Conservation (phyloP, 2,329 filamentous ascomycete genomes). For the Aspergillus hortae region DNA sequence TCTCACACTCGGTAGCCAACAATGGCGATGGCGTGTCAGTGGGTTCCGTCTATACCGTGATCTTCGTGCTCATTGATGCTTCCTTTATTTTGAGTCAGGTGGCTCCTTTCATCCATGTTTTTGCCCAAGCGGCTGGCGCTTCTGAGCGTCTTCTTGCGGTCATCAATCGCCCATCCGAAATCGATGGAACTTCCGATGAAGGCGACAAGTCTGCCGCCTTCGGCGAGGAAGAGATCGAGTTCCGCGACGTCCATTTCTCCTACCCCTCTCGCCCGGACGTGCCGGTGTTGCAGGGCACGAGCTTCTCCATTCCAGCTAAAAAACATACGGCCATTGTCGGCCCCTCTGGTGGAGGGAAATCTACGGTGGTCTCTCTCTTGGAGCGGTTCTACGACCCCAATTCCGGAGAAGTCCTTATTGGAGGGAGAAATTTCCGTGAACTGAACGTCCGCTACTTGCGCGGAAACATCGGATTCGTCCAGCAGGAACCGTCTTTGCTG, state of each 20-base stretch:
- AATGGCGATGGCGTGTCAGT: slow-evolving; percentile 23
- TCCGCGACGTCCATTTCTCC: slow-evolving; percentile 33
- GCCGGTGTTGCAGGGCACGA: slow-evolving; percentile 30
- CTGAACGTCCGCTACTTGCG: slow-evolving; percentile 35
- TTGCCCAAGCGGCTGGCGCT: slow-evolving; percentile 47
- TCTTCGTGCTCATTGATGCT: slow-evolving; percentile 37
- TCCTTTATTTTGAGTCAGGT: slow-evolving; percentile 37
- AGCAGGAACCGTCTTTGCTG: slow-evolving; percentile 51
- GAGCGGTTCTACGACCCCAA: slow-evolving; percentile 37
- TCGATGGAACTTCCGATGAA: slow-evolving; percentile 38
- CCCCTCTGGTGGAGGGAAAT: slow-evolving; percentile 52
- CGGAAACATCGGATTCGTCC: slow-evolving; percentile 41
- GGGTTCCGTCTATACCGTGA: slow-evolving; percentile 35
- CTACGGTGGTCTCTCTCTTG: slow-evolving; percentile 40
- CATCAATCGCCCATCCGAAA: slow-evolving; percentile 51
- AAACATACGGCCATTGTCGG: slow-evolving; percentile 46
- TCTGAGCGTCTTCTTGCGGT: slow-evolving; percentile 58
- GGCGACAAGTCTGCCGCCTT: slow-evolving; percentile 22
- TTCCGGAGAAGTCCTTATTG: slow-evolving; percentile 30
- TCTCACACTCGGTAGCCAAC: slow-evolving; percentile 35
- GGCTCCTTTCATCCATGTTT: slow-evolving; percentile 43
- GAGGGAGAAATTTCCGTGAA: slow-evolving; percentile 23
- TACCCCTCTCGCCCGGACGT: slow-evolving; percentile 38
- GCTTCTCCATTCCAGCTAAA: slow-evolving; percentile 29
- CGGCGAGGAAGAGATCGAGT: slow-evolving; percentile 23